Evolutionary conservation across 768 basidiomycete species (phyloP), one percentile per base, ranked within the genome.

Genomic region (Tulasnella calospora): DNA sequence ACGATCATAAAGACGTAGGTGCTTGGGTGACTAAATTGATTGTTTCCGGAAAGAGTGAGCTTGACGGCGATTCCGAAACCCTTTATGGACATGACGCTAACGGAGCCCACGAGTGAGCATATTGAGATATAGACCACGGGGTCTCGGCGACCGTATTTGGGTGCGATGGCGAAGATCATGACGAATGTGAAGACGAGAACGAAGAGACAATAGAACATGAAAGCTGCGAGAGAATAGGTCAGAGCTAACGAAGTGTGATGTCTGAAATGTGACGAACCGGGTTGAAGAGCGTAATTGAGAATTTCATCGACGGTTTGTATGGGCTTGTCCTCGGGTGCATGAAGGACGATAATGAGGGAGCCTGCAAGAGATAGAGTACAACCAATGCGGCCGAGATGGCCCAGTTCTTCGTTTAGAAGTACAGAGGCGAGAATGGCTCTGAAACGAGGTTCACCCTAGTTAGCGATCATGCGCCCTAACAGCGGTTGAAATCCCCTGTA

Each of bases 61-160:
- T 99, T 99, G 82, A 99, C 89, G 2, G 98, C 97, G 71, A 98
- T 92, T 69, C 98, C 98, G 82, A 99, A 95, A 71, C 96, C 97
- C 86, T 99, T 99, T 88, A 98, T 93, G 57, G 95, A 93, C 98
- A 99, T 99, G 85, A 99, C 91, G n/a, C 95, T 95, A 67, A 99
- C 90, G 40, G 94, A 96, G 15, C 98, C 98, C 67, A 95, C 95
- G 78, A 98, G 84, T 15, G 96, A 98, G 85, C 98, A 99, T 82
- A 99, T 97, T 36, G 96, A 96, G 80, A 99, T 89, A 85, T 98
- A 99, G 40, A 98, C 92, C 79, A 95, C 81, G 2, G 98, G 98
- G 80, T 92, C 96, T 77, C 90, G 89, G 69, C 92, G 92, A 41
- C 98, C 98, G 82, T 98, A 89, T 80, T 87, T 90, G 10, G 98